Evolutionary conservation across 768 basidiomycete genomes (phyloP).

Genomic region (Russula ochroleuca): DNA sequence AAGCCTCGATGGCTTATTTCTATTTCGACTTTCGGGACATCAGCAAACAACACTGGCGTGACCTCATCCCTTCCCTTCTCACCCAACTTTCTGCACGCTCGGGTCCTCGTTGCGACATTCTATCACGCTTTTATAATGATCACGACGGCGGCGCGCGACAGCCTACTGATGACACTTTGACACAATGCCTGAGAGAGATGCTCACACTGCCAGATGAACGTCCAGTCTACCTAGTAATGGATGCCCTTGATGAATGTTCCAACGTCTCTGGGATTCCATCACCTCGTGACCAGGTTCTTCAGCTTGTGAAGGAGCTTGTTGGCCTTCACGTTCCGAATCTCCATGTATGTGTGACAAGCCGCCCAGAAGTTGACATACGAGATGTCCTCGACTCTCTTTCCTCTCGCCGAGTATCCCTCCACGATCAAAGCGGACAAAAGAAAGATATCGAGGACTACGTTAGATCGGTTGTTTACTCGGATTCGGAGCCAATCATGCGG

Average conservation of each 20-base stretch:
- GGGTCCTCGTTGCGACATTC: background rate
- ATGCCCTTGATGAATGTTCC: constrained; percentile 1
- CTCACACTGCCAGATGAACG: background rate
- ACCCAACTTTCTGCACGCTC: constrained; percentile 5
- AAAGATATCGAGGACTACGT: background rate
- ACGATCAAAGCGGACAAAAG: constrained; percentile 5
- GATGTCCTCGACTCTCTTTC: constrained; percentile 1
- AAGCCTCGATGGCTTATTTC: constrained; percentile 5
- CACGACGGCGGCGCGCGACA: background rate
- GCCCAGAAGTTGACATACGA: constrained; percentile 2
- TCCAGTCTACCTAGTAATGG: background rate
- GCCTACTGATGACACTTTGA: background rate
- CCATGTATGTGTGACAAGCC: constrained; percentile 2
- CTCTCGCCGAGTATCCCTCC: background rate
- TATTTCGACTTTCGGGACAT: constrained; percentile 2
- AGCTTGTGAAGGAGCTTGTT: background rate
- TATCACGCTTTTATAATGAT: background rate
- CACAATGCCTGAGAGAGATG: background rate
- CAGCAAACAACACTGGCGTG: background rate
- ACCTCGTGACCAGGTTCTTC: background rate
- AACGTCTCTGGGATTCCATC: background rate
- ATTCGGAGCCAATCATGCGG: background rate
- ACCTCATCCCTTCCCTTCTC: constrained; percentile 6
- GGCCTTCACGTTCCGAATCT: background rate
- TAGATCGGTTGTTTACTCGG: background rate